Base-by-base conservation (phyloP, 306 rosid genomes). In the Pachyrhizus erosus region DNA sequence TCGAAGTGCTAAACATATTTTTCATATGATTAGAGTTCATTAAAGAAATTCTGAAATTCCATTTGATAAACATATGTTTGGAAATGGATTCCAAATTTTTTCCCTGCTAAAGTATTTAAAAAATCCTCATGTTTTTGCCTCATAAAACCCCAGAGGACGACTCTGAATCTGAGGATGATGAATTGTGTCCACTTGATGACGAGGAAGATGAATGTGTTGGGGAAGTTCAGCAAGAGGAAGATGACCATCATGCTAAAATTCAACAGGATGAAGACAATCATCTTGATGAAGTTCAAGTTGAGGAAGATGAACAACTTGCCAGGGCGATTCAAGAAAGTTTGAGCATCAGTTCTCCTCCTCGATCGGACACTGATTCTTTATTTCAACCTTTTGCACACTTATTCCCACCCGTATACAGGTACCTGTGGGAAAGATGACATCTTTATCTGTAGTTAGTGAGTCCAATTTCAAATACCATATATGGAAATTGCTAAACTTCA, bases 301-400 rank as follows among this genome's bases (percentile, higher is more conserved):
- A 92, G 83, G 98, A 94, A 84, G 99, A 96, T 84, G 97, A 96
- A 86, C 97, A 89, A 80, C 93, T 94, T 79, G 99, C 99, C 26
- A 88, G 84, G 86, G 99, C 99, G 64, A 83, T 94, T 86, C 97
- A 96, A 85, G 98, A 93, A 88, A 96, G 97, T 83, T 84, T 92
- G 85, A 87, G 78, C 76, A 46, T 85, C 45, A 79, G 71, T 70
- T 90, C 97, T 81, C 91, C 92, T 82, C 93, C 94, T 49, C 91
- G 77, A 84, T 24, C 82, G 61, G 84, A 89, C 15, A 51, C 40
- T 12, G 87, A 90, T 69, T 91, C 90, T 61, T 72, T 81, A 45
- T 90, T 86, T 82, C 93, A 87, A 65, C 98, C 94, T 55, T 81
- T 29, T 78, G 55, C 94, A 27, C 76, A 84, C 83, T 79, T 83